These are phyloP conservation scores for Simplicillium sp. DNA, from an alignment of 2,329 filamentous ascomycete species.

Conservation along the genomic window DNA sequence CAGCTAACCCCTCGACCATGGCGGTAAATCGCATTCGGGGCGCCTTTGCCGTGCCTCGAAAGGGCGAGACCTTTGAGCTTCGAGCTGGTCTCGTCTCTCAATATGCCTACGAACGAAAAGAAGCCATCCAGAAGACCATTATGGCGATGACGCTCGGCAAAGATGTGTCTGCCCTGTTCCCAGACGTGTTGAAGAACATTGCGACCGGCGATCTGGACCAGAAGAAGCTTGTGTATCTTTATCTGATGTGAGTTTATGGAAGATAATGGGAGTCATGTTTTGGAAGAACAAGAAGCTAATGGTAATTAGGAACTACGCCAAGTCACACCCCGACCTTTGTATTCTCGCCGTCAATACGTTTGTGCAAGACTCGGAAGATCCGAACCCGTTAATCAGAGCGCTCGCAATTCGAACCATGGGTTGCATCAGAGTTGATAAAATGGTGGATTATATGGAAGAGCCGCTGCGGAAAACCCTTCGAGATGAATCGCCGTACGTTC, in stretches of 20 bases:
- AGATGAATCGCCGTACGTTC: slow-evolving; percentile 96
- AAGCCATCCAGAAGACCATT: slow-evolving; percentile 98
- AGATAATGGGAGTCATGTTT: neutral
- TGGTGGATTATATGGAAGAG: slow-evolving; percentile 99
- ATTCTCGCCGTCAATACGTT: slow-evolving; percentile 99
- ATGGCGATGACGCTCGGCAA: slow-evolving; percentile 99
- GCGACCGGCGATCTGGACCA: slow-evolving; percentile 90
- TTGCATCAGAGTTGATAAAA: slow-evolving; percentile 96
- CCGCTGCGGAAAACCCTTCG: slow-evolving; percentile 89
- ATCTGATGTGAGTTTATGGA: slow-evolving; percentile 66
- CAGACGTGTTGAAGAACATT: slow-evolving; percentile 98
- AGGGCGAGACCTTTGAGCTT: slow-evolving; percentile 97
- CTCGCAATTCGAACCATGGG: slow-evolving; percentile 97
- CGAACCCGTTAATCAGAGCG: slow-evolving; percentile 89
- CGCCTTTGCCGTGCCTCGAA: slow-evolving; percentile 85
- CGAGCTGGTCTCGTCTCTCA: slow-evolving; percentile 93
- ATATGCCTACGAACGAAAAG: slow-evolving; percentile 98
- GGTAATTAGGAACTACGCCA: slow-evolving; percentile 85
- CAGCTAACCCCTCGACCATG: slow-evolving; percentile 42
- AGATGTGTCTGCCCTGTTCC: slow-evolving; percentile 94
- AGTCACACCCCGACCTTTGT: slow-evolving; percentile 95
- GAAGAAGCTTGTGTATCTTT: slow-evolving; percentile 98
- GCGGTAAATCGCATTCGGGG: slow-evolving; percentile 93
- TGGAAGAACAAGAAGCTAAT: neutral
- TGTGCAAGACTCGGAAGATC: slow-evolving; percentile 97